Percentiles rank a stretch among this genome's conserved stretches.
Evolutionary conservation across 345 rosid genomes (phyloP).

Genomic region (Eucalyptus shirleyi): DNA sequence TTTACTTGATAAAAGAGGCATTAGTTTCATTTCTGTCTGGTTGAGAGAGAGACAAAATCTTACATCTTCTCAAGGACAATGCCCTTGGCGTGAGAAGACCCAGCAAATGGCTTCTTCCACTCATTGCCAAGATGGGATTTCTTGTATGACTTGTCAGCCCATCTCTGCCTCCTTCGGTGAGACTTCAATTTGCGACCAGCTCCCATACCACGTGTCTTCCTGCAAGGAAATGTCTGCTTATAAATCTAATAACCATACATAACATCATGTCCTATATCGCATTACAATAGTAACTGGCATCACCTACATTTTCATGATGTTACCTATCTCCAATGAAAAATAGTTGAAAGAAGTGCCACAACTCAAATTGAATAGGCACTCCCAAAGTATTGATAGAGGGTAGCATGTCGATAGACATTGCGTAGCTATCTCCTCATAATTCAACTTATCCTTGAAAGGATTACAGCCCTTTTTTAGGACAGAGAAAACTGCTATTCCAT

Average conservation of each 20-base stretch:
- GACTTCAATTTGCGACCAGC: slow-evolving; percentile 73
- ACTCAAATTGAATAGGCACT: neutral
- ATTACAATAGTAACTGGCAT: neutral
- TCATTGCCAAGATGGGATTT: slow-evolving; percentile 82
- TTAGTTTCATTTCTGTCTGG: neutral
- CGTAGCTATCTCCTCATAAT: neutral
- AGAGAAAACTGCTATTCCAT: neutral
- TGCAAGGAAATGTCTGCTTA: neutral
- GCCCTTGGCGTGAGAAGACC: slow-evolving; percentile 81
- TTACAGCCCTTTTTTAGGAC: neutral
- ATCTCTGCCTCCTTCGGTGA: slow-evolving; percentile 74
- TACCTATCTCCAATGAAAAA: neutral
- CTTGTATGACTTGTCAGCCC: slow-evolving; percentile 92
- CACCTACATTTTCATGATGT: neutral
- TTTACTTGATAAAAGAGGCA: neutral
- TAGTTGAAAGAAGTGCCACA: neutral
- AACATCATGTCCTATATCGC: neutral
- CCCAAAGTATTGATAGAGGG: neutral
- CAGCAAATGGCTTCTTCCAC: slow-evolving; percentile 87
- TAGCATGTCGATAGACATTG: neutral
- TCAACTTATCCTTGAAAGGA: neutral
- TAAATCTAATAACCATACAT: neutral
- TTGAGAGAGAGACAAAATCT: neutral
- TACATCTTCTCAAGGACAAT: slow-evolving; percentile 79
- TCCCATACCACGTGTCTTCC: slow-evolving; percentile 81